Percentiles rank a stretch among this genome's conserved stretches.
Evolutionary conservation across 2,329 filamentous ascomycete species (phyloP).

Genomic region (Trichophyton equinum): DNA sequence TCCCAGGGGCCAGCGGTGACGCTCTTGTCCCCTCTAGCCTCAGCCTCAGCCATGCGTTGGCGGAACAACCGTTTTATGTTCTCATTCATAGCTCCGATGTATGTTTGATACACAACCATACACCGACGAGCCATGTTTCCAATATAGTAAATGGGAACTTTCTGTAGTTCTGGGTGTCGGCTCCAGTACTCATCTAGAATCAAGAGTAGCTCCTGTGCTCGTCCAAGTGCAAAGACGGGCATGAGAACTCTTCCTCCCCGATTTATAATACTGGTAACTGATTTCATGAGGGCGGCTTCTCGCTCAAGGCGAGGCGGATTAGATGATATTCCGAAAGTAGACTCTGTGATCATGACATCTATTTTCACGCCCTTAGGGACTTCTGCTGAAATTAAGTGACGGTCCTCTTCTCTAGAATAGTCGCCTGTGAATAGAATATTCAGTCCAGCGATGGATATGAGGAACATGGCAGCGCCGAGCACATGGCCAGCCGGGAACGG

Average conservation of each 20-base stretch:
- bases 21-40: constrained; percentile 69
- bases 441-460: constrained; percentile 90
- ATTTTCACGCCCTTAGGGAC: constrained; percentile 82
- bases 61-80: constrained; percentile 95
- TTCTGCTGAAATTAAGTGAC: constrained; percentile 86
- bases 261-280: constrained; percentile 81
- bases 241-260: constrained; percentile 84
- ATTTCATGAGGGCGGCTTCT: constrained; percentile 89
- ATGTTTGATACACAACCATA: constrained; percentile 98
- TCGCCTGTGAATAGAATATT: constrained; percentile 97
- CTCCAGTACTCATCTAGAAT: constrained; percentile 97
- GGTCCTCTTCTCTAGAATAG: constrained; percentile 89
- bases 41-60: constrained; percentile 81
- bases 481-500: constrained; percentile 96
- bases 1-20: constrained; percentile 68
- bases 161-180: constrained; percentile 76
- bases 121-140: constrained; percentile 90
- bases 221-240: constrained; percentile 86
- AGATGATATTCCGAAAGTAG: constrained; percentile 89
- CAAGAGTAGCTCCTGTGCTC: constrained; percentile 84
- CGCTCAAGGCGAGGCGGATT: constrained; percentile 83
- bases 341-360: constrained; percentile 94
- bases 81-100: constrained; percentile 97
- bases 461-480: constrained; percentile 95
- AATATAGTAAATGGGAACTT: constrained; percentile 92